Conservation (phyloP, 805 yeast species). For the Cyberlindnera meyerae region DNA sequence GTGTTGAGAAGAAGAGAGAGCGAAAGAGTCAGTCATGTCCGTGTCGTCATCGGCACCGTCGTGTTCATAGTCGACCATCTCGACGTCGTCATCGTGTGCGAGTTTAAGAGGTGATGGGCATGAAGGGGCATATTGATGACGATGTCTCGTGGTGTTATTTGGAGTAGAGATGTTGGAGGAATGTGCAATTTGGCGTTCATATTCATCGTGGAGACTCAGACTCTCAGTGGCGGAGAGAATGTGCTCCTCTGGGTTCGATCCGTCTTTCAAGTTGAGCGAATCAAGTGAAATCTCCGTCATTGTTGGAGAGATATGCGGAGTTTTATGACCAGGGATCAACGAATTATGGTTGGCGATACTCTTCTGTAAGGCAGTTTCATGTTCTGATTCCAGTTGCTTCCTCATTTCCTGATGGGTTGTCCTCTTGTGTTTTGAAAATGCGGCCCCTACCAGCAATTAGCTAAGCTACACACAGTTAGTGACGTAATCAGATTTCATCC, state of each 20-base stretch:
- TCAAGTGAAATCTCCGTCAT: slow-evolving; percentile 11
- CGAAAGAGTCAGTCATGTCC: slow-evolving; percentile 1
- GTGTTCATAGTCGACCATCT: too few relatives aligned
- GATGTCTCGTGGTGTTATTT: too few relatives aligned
- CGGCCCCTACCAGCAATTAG: slow-evolving; percentile 4
- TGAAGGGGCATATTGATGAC: slow-evolving; percentile 2
- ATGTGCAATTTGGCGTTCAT: neutral
- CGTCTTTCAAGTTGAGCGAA: slow-evolving; percentile 4
- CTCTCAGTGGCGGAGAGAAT: slow-evolving; percentile 7
- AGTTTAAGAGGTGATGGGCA: slow-evolving; percentile 8
- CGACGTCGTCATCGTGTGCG: slow-evolving; percentile 3
- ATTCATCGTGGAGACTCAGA: slow-evolving; percentile 6
- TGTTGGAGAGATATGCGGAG: too few relatives aligned
- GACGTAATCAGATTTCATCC: too few relatives aligned
- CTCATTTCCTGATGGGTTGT: too few relatives aligned
- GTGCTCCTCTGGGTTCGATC: neutral
- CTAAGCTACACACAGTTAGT: too few relatives aligned
- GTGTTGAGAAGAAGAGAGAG: neutral
- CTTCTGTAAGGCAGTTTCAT: too few relatives aligned
- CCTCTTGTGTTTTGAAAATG: slow-evolving; percentile 12
- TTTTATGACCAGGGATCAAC: too few relatives aligned
- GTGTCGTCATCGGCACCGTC: slow-evolving; percentile 1
- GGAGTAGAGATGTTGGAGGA: slow-evolving; percentile 1
- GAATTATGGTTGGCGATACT: too few relatives aligned
- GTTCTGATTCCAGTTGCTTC: slow-evolving; percentile 1